phyloP scores from a whole-genome alignment of 2,329 filamentous ascomycete genomes.

The Anisogramma anomala region DNA sequence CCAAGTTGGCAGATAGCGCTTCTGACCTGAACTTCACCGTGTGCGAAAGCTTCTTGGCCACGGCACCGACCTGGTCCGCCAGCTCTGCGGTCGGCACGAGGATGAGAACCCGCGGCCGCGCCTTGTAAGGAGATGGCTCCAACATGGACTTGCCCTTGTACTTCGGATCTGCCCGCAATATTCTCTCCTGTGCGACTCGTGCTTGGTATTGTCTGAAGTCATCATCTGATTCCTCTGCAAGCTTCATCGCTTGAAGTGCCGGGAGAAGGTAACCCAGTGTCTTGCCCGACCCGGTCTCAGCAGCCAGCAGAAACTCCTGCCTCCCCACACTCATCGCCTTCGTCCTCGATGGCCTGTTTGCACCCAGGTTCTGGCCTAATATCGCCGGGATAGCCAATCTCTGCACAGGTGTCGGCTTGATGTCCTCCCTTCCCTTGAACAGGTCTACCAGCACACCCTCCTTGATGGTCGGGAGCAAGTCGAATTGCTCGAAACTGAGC shows the following conservation, averaged over 20 bases:
- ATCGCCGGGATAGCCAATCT: constrained; percentile 76
- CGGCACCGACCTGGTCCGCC: constrained; percentile 70
- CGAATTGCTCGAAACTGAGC: constrained; percentile 71
- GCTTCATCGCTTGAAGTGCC: constrained; percentile 73
- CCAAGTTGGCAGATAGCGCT: constrained; percentile 67
- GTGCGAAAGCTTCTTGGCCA: constrained; percentile 76
- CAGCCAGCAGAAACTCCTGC: constrained; percentile 67
- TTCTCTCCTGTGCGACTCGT: constrained; percentile 42
- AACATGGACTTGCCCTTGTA: constrained; percentile 54
- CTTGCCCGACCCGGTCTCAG: constrained; percentile 95
- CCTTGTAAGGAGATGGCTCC: constrained; percentile 61
- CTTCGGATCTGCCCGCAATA: constrained; percentile 40
- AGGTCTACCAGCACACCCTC: constrained; percentile 62
- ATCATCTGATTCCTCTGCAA: constrained; percentile 51
- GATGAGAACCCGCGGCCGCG: constrained; percentile 71
- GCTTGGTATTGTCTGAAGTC: constrained; percentile 47
- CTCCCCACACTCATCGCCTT: constrained; percentile 22
- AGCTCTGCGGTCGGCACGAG: constrained; percentile 88
- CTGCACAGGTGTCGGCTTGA: constrained; percentile 81
- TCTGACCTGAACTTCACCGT: constrained; percentile 77
- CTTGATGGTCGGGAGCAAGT: constrained; percentile 59
- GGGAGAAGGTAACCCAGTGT: constrained; percentile 88
- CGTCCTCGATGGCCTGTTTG: constrained; percentile 20
- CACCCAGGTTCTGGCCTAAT: constrained; percentile 43
- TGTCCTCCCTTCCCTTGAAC: constrained; percentile 60